Conservation (phyloP, 1,284 basidiomycete species). For the Athelia psychrophila region DNA sequence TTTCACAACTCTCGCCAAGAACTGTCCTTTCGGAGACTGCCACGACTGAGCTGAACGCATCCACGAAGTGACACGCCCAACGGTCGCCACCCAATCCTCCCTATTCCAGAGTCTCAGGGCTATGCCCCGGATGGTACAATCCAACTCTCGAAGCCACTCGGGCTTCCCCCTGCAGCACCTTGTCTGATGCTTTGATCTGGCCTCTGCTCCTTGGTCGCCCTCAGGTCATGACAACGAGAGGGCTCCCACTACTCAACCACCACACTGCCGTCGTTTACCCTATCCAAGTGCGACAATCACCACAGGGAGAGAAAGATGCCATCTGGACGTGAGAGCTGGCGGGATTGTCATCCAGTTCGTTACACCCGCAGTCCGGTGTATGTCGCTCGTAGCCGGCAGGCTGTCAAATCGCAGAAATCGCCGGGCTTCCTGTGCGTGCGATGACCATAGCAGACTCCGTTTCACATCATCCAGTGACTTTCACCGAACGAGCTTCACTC, state of each 20-base stretch:
- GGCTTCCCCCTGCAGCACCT: not conserved
- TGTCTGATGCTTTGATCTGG: not conserved
- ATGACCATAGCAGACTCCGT: not conserved
- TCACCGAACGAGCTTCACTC: not conserved
- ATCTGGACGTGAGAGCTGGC: not conserved
- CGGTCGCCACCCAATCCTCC: not conserved
- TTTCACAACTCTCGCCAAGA: constrained; percentile 1
- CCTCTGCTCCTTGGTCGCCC: not conserved
- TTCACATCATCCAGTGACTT: not conserved
- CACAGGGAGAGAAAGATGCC: not conserved
- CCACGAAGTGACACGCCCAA: not conserved
- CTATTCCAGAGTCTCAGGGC: not conserved
- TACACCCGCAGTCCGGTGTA: not conserved
- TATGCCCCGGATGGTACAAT: not conserved
- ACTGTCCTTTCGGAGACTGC: not conserved
- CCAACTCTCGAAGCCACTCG: not conserved
- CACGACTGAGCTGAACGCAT: not conserved
- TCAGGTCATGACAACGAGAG: constrained; percentile 2
- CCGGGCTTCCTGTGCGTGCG: not conserved
- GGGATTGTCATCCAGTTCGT: not conserved
- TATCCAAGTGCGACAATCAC: not conserved
- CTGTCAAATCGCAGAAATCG: not conserved
- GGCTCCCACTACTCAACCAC: not conserved
- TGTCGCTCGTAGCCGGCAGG: not conserved
- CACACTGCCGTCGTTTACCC: not conserved